Base-by-base conservation (phyloP, 2,329 filamentous ascomycete genomes). In the Diaporthe citri region DNA sequence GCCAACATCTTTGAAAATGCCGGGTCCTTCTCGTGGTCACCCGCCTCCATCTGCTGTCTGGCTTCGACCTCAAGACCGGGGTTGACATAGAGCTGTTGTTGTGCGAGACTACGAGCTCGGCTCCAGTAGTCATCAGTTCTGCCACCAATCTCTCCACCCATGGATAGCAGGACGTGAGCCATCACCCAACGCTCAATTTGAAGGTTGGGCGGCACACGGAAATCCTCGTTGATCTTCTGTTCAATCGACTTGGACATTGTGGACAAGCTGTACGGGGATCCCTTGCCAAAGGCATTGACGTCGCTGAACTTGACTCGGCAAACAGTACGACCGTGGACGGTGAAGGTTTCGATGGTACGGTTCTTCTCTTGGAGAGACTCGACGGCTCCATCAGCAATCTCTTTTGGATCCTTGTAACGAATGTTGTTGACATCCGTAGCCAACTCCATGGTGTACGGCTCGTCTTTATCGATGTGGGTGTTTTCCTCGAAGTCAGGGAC, bases 221-320 rank as follows among this genome's bases (percentile, higher is more conserved):
- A 39, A 0, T 51, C 43, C 4, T 64, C 4, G 34, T 39, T 20
- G n/a, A 59, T 52, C 20, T 55, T 64, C 57, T 12, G 34, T 10
- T 57, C 66, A 3, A 70, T 0, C 10, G 10, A 13, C 10, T 46
- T 31, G 17, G 66, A 70, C 8, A 70, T 20, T 10, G 17, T 4
- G 10, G 66, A 57, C 9, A 17, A 8, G 17, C 51, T 57, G 51
- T 70, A 70, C 6, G 51, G 66, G 31, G 51, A 56, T 1, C 66
- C 66, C 1, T 22, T 17, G 17, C 34, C 57, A 6, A 51, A 28
- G 17, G 43, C 46, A 17, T 72, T 6, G n/a, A 55, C 70, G 31
- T 72, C 56, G 17, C 59, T 41, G n/a, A 72, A n/a, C n/a, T 31
- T 62, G 70, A 72, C 46, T 2, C 43, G 55, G n/a, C 39, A 59